These are phyloP conservation scores for Penicillium silybi DNA, from an alignment of 495 filamentous ascomycete genomes.

Conservation along the genomic window DNA sequence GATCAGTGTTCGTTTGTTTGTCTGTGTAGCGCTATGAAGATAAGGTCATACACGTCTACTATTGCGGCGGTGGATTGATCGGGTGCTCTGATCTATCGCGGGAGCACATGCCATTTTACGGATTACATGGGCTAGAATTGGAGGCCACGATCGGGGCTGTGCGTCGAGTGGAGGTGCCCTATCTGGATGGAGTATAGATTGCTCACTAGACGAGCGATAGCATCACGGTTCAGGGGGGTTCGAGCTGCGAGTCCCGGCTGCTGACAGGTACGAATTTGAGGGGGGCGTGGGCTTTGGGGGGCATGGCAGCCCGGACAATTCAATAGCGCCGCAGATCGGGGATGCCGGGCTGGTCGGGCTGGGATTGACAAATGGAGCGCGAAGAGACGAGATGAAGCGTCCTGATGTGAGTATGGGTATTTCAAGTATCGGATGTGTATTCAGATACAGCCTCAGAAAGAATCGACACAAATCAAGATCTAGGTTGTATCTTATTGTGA, in stretches of 20 bases:
- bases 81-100: conserved; percentile 2
- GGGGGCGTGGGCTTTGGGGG: conserved; percentile 13
- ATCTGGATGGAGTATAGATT: conserved; percentile 4
- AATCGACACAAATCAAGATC: background rate
- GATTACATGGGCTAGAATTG: background rate
- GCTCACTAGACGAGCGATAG: conserved; percentile 10
- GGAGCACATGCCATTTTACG: background rate
- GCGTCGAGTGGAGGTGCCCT: conserved; percentile 1
- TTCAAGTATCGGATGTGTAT: conserved; percentile 14
- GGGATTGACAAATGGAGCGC: conserved; percentile 14
- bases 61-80: background rate
- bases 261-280: conserved; percentile 26
- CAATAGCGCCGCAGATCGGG: conserved; percentile 31
- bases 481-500: background rate
- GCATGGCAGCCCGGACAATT: conserved; percentile 13
- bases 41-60: background rate
- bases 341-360: conserved; percentile 6
- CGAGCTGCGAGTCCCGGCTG: background rate
- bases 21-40: background rate
- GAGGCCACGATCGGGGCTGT: conserved; percentile 13
- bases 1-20: background rate
- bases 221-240: conserved; percentile 9
- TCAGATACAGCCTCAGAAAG: background rate
- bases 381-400: background rate
- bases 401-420: conserved; percentile 18